A percentile compares a stretch with the other conserved stretches of the same genome.
These are phyloP conservation scores for Inonotus hispidus DNA, from an alignment of 1,284 basidiomycete genomes.

Conservation along the genomic window DNA sequence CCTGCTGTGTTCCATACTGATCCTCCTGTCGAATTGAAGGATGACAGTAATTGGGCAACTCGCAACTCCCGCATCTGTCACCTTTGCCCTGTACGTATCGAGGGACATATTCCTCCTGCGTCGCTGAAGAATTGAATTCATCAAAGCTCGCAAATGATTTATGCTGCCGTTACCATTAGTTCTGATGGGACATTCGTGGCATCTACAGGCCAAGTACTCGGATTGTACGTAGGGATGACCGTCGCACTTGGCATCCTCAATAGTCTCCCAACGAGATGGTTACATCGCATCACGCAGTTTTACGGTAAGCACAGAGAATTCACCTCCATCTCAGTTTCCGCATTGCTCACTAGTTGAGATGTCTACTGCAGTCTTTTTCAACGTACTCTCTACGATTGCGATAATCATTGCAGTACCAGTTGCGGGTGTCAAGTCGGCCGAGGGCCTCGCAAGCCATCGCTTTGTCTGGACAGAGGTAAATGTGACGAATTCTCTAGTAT, in stretches of 20 bases:
- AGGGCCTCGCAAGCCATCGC: constrained; percentile 16
- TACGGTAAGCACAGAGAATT: constrained; percentile 14
- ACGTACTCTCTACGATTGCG: constrained; percentile 19
- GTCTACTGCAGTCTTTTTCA: constrained; percentile 16
- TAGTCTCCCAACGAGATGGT: constrained; percentile 19
- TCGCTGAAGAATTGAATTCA: too few relatives aligned
- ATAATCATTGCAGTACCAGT: constrained; percentile 21
- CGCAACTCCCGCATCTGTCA: constrained; percentile 22
- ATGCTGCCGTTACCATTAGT: constrained; percentile 22
- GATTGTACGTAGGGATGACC: constrained; percentile 21
- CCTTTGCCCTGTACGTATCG: constrained; percentile 20
- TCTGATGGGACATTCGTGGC: constrained; percentile 21
- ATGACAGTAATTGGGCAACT: constrained; percentile 23
- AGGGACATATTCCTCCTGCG: not conserved
- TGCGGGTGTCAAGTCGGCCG: constrained; percentile 2
- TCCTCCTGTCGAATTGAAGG: constrained; percentile 7
- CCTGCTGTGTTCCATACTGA: not conserved
- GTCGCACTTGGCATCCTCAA: constrained; percentile 21
- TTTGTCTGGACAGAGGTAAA: constrained; percentile 21
- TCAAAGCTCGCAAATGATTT: constrained; percentile 22
- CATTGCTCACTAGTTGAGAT: not conserved
- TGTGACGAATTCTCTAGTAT: not conserved
- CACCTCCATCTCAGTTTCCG: too few relatives aligned
- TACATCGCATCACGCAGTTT: constrained; percentile 17
- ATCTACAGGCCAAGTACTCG: constrained; percentile 20